Conservation (phyloP, 208 protist genomes). For the Leishmania turanica region DNA sequence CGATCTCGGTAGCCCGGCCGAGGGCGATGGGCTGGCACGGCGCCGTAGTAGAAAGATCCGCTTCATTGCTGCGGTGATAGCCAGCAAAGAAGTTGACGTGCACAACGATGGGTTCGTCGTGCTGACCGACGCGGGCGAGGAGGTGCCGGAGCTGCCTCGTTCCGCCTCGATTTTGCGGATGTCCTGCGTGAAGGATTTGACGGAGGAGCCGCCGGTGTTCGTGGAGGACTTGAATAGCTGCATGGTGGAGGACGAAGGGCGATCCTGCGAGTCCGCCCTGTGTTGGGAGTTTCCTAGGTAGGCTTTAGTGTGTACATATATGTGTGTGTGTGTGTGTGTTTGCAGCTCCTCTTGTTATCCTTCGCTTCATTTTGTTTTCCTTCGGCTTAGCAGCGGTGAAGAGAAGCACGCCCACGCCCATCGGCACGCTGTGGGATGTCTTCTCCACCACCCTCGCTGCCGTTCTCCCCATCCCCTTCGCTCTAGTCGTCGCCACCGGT, state of each 20-base stretch:
- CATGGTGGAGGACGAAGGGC: neutral
- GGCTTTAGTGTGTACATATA: neutral
- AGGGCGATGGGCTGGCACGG: neutral
- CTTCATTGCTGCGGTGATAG: slow-evolving; percentile 13
- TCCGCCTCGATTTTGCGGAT: slow-evolving; percentile 25
- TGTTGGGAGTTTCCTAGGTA: neutral
- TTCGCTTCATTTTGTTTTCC: neutral
- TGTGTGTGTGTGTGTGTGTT: neutral
- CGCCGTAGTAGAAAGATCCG: slow-evolving; percentile 19
- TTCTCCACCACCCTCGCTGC: neutral
- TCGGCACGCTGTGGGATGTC: neutral
- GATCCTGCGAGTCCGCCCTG: neutral
- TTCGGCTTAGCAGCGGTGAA: neutral
- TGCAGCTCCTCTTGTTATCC: neutral
- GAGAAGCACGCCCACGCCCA: neutral
- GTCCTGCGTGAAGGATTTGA: slow-evolving; percentile 7
- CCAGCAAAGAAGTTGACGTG: slow-evolving; percentile 1
- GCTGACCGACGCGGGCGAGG: slow-evolving; percentile 8
- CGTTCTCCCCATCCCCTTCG: neutral
- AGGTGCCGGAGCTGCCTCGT: slow-evolving; percentile 19
- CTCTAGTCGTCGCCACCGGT: neutral
- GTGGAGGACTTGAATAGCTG: slow-evolving; percentile 4
- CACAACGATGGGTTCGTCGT: slow-evolving; percentile 22
- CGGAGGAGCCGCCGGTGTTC: neutral
- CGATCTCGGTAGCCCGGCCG: slow-evolving; percentile 1